Conservation (phyloP, 768 basidiomycete genomes). For the Lactarius vividus region DNA sequence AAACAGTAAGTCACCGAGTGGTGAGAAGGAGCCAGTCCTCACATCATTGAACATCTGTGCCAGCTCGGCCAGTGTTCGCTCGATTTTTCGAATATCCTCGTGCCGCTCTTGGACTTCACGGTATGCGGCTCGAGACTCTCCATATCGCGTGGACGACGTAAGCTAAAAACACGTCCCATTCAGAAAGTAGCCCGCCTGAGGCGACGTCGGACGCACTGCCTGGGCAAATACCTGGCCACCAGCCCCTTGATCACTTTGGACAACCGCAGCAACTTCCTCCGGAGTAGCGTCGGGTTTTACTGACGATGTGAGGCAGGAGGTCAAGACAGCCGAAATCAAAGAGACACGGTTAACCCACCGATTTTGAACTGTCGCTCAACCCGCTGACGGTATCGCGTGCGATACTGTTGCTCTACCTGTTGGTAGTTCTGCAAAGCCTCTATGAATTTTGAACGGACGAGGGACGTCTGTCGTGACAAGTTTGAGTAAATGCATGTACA, state of each 20-base stretch:
- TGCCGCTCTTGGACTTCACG: conserved; percentile 89
- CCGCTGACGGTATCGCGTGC: conserved; percentile 73
- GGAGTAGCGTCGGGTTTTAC: conserved; percentile 92
- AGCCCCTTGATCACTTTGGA: conserved; percentile 74
- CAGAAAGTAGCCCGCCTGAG: background rate
- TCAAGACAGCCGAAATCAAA: conserved; percentile 2
- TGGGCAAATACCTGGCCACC: conserved; percentile 82
- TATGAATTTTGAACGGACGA: conserved; percentile 54
- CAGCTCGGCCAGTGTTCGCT: conserved; percentile 83
- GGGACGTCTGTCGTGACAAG: conserved; percentile 18
- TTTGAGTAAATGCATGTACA: background rate
- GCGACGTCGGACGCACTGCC: conserved; percentile 50
- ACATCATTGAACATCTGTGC: conserved; percentile 88
- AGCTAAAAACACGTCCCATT: conserved; percentile 44
- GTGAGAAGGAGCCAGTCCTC: conserved; percentile 25
- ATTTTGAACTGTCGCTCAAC: conserved; percentile 88
- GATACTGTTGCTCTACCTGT: conserved; percentile 75
- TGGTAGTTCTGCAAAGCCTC: conserved; percentile 87
- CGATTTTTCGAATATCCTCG: conserved; percentile 80
- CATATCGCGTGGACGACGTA: conserved; percentile 75
- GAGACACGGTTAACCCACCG: conserved; percentile 42
- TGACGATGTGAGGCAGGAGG: conserved; percentile 31
- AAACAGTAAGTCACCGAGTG: conserved; percentile 7
- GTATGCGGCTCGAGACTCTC: conserved; percentile 76
- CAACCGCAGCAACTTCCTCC: conserved; percentile 84